Conservation (phyloP, 192 early-diverging fungal genomes). For the Tieghemiomyces parasiticus region DNA sequence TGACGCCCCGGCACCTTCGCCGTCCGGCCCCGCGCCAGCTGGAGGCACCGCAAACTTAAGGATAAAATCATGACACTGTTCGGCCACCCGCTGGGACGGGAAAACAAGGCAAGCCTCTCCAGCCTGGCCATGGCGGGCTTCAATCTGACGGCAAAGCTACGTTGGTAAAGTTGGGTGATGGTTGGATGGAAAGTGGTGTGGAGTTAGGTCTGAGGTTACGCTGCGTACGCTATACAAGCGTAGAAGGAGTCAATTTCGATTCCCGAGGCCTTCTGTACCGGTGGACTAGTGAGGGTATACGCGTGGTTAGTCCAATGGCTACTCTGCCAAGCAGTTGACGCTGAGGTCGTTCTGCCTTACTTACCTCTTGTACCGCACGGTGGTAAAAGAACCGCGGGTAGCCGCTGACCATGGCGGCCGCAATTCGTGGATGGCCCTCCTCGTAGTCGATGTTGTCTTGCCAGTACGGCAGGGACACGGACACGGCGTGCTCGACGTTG, state of each 20-base stretch:
- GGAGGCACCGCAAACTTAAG: slow-evolving; percentile 25
- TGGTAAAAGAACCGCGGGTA: slow-evolving; percentile 93
- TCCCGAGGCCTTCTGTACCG: no score
- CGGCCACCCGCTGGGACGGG: slow-evolving; percentile 47
- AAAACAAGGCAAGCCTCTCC: slow-evolving; percentile 59
- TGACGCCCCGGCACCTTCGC: neutral
- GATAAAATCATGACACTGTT: slow-evolving; percentile 51
- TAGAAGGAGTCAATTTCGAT: no score
- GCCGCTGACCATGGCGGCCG: slow-evolving; percentile 56
- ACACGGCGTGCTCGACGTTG: slow-evolving; percentile 65
- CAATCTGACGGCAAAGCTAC: neutral
- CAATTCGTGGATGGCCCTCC: slow-evolving; percentile 59
- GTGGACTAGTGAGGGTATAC: no score
- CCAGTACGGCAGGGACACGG: slow-evolving; percentile 85
- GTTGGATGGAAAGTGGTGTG: no score
- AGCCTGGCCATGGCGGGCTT: slow-evolving; percentile 14
- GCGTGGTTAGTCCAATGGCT: no score
- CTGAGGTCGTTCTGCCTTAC: no score
- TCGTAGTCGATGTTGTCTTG: slow-evolving; percentile 85
- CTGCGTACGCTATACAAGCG: no score
- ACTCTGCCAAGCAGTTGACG: no score
- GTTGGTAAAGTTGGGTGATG: no score
- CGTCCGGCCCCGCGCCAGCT: slow-evolving; percentile 13
- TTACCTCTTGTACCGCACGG: slow-evolving; percentile 50
- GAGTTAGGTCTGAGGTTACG: no score